These are phyloP conservation scores for Dimocarpus longan DNA, from an alignment of 345 rosid species.

Conservation along the genomic window DNA sequence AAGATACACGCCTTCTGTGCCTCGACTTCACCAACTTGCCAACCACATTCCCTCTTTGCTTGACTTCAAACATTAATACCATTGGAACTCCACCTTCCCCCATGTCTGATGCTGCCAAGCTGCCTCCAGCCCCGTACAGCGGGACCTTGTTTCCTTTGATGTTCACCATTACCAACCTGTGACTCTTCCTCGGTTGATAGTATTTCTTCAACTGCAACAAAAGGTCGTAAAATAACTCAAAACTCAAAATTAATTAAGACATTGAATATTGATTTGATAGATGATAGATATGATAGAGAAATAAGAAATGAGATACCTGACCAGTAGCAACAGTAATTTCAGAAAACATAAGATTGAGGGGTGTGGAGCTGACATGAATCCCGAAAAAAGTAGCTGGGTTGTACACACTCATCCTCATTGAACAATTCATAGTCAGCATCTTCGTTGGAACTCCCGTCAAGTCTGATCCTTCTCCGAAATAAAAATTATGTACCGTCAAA, in stretches of 20 bases:
- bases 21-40: slow-evolving; percentile 72
- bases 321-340: slow-evolving; percentile 66
- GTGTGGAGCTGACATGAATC: slow-evolving; percentile 67
- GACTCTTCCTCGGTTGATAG: slow-evolving; percentile 82
- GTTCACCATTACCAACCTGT: slow-evolving; percentile 41
- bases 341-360: slow-evolving; percentile 64
- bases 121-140: slow-evolving; percentile 78
- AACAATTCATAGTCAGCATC: slow-evolving; percentile 66
- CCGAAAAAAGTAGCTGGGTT: slow-evolving; percentile 85
- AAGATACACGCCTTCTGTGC: slow-evolving; percentile 50
- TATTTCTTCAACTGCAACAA: slow-evolving; percentile 63
- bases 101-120: slow-evolving; percentile 41
- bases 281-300: too few relatives aligned
- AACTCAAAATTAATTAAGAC: neutral
- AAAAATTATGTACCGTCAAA: slow-evolving; percentile 58
- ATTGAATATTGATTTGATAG: neutral
- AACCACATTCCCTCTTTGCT: slow-evolving; percentile 70
- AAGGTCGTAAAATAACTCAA: neutral
- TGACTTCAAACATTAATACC: slow-evolving; percentile 58
- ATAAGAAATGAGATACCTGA: slow-evolving; percentile 48
- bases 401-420: slow-evolving; percentile 58
- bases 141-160: slow-evolving; percentile 63
- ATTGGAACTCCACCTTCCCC: slow-evolving; percentile 50
- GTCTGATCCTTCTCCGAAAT: slow-evolving; percentile 78
- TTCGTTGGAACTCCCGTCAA: slow-evolving; percentile 75